Percentiles rank a stretch among this genome's conserved stretches.
These are phyloP conservation scores for Cryptococcus sp. DNA, from an alignment of 1,284 basidiomycete genomes.

Conservation along the genomic window DNA sequence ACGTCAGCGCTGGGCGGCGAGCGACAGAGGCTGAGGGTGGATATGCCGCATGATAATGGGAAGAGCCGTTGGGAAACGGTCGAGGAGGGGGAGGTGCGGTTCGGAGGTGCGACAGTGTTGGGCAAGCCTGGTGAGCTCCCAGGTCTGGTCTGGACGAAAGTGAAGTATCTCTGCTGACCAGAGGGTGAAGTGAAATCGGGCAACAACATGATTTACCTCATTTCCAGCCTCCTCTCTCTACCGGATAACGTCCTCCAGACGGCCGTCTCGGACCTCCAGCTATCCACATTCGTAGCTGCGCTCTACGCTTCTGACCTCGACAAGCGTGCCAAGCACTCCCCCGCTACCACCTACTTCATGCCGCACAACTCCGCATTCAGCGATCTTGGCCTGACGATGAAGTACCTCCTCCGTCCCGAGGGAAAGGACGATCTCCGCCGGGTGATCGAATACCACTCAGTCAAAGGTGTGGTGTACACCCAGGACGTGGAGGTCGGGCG, in stretches of 20 bases:
- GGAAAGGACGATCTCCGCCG: constrained; percentile 73
- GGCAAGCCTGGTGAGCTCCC: constrained; percentile 64
- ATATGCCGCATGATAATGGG: constrained; percentile 53
- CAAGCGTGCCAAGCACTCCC: constrained; percentile 62
- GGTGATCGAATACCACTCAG: constrained; percentile 79
- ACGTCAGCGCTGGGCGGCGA: constrained; percentile 64
- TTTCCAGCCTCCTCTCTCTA: constrained; percentile 75
- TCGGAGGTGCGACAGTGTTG: constrained; percentile 78
- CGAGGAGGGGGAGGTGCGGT: constrained; percentile 61
- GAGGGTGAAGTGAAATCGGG: constrained; percentile 61
- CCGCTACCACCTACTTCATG: constrained; percentile 77
- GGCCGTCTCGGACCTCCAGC: constrained; percentile 73
- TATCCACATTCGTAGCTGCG: constrained; percentile 86
- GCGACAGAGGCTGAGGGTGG: constrained; percentile 68
- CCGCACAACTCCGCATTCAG: constrained; percentile 86
- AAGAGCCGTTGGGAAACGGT: constrained; percentile 44
- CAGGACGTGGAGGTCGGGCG: constrained; percentile 48
- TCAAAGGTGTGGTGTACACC: constrained; percentile 74
- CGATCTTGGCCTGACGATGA: constrained; percentile 81
- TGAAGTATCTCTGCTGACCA: not conserved
- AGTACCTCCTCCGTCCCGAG: constrained; percentile 68
- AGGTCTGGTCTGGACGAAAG: not conserved
- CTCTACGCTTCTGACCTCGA: constrained; percentile 79
- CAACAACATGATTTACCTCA: constrained; percentile 82
- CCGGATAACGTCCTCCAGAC: constrained; percentile 79